phyloP scores from a whole-genome alignment of 73 alveolate genomes.

The Paramecium bursaria region DNA sequence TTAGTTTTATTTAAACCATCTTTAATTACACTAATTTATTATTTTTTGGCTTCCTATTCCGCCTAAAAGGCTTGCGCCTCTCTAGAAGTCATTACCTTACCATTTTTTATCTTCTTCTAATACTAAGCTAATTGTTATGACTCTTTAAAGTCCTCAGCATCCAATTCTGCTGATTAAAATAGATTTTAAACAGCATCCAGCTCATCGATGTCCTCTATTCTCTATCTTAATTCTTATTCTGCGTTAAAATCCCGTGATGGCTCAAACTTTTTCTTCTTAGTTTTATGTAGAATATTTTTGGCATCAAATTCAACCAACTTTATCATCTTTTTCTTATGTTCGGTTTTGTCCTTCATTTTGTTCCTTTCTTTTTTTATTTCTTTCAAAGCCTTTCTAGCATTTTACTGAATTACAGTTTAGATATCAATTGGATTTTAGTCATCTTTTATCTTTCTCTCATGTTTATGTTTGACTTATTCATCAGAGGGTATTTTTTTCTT shows the following conservation, averaged over 20 bases:
- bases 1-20: slow-evolving; percentile 10
- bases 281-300: too few species aligned
- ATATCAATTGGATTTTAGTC: not conserved
- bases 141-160: slow-evolving; percentile 14
- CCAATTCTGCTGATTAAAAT: slow-evolving; percentile 43
- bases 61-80: slow-evolving; percentile 32
- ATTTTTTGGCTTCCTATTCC: slow-evolving; percentile 15
- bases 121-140: not conserved
- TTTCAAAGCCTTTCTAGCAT: not conserved
- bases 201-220: too few species aligned
- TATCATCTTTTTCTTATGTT: not conserved
- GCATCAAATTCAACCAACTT: not conserved
- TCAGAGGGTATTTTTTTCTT: not conserved
- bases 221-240: too few species aligned
- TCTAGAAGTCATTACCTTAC: slow-evolving; percentile 32
- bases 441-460: not conserved
- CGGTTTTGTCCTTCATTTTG: not conserved
- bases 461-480: not conserved
- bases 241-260: not conserved
- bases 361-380: not conserved
- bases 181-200: not conserved
- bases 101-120: slow-evolving; percentile 36
- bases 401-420: too few species aligned
- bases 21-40: slow-evolving; percentile 5
- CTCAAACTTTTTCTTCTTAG: not conserved